Base-by-base conservation (phyloP, 192 early-diverging fungal species). In the Chytriomyces sp. region DNA sequence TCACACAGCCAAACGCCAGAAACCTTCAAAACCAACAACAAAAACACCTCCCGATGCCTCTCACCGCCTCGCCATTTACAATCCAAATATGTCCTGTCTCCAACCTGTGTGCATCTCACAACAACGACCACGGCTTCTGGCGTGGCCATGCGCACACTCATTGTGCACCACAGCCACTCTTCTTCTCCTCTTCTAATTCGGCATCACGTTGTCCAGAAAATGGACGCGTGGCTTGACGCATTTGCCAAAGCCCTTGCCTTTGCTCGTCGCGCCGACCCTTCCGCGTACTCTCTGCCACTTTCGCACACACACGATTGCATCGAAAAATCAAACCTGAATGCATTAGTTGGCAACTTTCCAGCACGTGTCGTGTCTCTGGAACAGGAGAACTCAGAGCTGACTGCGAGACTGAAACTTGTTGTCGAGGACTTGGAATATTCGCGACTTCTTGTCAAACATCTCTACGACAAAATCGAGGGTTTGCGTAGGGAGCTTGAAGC, bases 131-230 rank as follows among this genome's bases (percentile, higher is more conserved):
- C 53, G 0, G 53, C 53, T 13, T 57, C 53, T 57, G 53, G 53
- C 53, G 53, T 20, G 53, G 18, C 26, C 11, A 13, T 64, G 11
- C 63, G 16, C 18, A 64, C 67, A 9, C 67, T 68, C 16, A 43
- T 68, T 68, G 26, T 68, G 9, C 67, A 68, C 44, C 46, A 68
- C 46, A 20, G 13, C 67, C 16, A 16, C 9, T 35, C 11, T 0
- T 20, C 48, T 2, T 20, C 35, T 9, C 69, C 69, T 11, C 18
- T 72, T 10, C 69, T 72, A 23, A 10, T 72, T 18, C 48, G 69
- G 16, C 69, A 72, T 35, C 69, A 60, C 35, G 23, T 72, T 2
- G 18, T 18, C 50, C 69, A 72, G 20, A 72, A 72, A 60, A 45
- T 72, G 23, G 50, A 18, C 9, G 13, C 48, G 16, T 72, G 69